phyloP scores from a whole-genome alignment of 2,329 filamentous ascomycete genomes.

The Trichoderma oligosporum region DNA sequence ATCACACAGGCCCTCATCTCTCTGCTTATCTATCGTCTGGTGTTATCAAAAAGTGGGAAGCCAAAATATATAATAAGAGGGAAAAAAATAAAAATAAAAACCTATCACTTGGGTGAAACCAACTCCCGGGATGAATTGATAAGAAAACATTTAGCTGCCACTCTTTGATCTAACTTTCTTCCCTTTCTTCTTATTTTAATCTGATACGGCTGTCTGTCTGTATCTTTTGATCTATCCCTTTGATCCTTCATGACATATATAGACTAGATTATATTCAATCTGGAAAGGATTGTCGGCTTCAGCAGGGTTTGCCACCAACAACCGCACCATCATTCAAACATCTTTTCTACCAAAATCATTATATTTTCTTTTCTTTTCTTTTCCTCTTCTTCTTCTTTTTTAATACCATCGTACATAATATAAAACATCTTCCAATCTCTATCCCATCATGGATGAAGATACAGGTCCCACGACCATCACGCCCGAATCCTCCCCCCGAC shows the following conservation, averaged over 20 bases:
- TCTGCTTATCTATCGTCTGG: slow-evolving; percentile 13
- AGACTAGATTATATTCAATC: background rate
- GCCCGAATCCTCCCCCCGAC: slow-evolving; percentile 37
- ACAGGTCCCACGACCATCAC: slow-evolving; percentile 50
- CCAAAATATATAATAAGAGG: background rate
- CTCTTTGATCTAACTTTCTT: background rate
- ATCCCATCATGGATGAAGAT: slow-evolving; percentile 53
- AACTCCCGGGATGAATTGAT: background rate
- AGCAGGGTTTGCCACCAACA: slow-evolving; percentile 28
- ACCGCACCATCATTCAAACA: slow-evolving; percentile 27
- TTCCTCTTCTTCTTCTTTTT: too few species aligned
- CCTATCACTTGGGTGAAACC: background rate
- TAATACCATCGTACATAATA: background rate
- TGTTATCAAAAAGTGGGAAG: slow-evolving; percentile 6
- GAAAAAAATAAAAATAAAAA: background rate
- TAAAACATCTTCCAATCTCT: background rate
- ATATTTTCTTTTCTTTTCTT: too few species aligned
- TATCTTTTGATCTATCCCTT: too few species aligned
- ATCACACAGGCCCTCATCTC: background rate
- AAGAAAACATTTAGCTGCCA: background rate
- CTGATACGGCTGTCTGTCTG: background rate
- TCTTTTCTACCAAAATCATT: slow-evolving; percentile 3
- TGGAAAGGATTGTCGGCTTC: slow-evolving; percentile 23
- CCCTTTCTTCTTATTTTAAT: background rate
- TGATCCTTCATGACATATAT: background rate